These are phyloP conservation scores for Eucalyptus brandiana DNA, from an alignment of 345 rosid genomes.

Conservation along the genomic window DNA sequence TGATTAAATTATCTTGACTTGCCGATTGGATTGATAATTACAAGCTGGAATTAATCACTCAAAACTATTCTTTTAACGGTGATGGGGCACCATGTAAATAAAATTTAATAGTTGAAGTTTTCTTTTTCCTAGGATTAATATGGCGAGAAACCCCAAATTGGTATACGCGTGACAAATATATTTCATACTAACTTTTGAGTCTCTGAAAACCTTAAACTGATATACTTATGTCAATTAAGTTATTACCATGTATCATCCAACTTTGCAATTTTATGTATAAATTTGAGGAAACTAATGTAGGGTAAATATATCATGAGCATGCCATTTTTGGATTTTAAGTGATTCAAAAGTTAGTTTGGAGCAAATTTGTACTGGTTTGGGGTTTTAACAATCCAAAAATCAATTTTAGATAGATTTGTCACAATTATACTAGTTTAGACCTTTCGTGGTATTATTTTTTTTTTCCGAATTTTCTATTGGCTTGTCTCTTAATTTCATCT, in stretches of 20 bases:
- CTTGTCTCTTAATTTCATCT: neutral
- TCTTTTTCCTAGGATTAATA: neutral
- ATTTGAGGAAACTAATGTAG: neutral
- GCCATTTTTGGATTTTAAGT: neutral
- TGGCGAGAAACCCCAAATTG: accelerated
- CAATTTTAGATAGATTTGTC: no score
- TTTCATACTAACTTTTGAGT: neutral
- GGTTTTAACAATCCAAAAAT: no score
- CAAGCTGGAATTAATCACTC: neutral
- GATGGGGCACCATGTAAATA: neutral
- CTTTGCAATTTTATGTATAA: no score
- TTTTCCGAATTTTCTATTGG: accelerated
- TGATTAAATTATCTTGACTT: neutral
- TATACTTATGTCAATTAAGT: no score
- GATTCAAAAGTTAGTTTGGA: no score
- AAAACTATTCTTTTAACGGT: neutral
- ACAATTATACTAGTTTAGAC: no score
- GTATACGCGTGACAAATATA: accelerated
- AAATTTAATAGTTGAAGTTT: neutral
- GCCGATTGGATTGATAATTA: neutral
- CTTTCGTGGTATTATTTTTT: neutral
- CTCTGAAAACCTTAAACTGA: accelerated
- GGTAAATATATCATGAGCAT: neutral
- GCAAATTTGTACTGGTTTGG: no score
- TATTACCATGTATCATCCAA: no score